These are phyloP conservation scores for Cinchona pubescens DNA, from an alignment of 257 asterid species.

Conservation along the genomic window DNA sequence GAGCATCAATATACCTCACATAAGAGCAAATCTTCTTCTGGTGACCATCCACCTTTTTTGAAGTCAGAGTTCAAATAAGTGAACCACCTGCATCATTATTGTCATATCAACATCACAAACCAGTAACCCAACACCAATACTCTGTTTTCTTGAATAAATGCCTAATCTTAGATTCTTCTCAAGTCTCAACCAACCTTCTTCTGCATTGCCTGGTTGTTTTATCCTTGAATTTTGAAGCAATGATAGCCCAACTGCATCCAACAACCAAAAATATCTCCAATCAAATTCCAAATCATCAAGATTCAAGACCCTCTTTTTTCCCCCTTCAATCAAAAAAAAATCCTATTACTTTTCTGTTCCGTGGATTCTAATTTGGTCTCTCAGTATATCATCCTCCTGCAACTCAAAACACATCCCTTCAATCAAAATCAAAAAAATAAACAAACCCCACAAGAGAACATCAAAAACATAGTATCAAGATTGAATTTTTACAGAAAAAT, in stretches of 20 bases:
- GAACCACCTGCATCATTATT: conserved; percentile 69
- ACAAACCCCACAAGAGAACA: not conserved
- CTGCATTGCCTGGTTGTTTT: conserved; percentile 98
- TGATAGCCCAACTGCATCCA: conserved; percentile 77
- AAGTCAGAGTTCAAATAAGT: conserved; percentile 98
- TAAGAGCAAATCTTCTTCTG: conserved; percentile 93
- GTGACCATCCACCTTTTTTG: conserved; percentile 99
- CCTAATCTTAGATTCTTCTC: conserved; percentile 27
- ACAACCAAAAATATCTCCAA: conserved; percentile 19
- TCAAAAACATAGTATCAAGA: not conserved
- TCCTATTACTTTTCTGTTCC: conserved; percentile 85
- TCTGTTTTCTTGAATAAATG: not conserved
- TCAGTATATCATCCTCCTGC: conserved; percentile 93
- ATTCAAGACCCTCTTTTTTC: not conserved
- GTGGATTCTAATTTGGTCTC: conserved; percentile 86
- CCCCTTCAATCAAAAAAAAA: conserved; percentile 25
- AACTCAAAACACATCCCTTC: conserved; percentile 24
- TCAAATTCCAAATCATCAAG: conserved; percentile 22
- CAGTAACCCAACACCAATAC: not conserved
- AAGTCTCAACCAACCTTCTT: conserved; percentile 68
- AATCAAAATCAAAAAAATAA: conserved; percentile 12
- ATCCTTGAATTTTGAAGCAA: conserved; percentile 90
- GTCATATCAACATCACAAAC: conserved; percentile 22
- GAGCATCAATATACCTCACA: conserved; percentile 68
- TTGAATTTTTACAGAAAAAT: conserved; percentile 5